These are phyloP conservation scores for Plasmodium berghei DNA, from an alignment of 169 alveolate genomes.

Conservation along the genomic window DNA sequence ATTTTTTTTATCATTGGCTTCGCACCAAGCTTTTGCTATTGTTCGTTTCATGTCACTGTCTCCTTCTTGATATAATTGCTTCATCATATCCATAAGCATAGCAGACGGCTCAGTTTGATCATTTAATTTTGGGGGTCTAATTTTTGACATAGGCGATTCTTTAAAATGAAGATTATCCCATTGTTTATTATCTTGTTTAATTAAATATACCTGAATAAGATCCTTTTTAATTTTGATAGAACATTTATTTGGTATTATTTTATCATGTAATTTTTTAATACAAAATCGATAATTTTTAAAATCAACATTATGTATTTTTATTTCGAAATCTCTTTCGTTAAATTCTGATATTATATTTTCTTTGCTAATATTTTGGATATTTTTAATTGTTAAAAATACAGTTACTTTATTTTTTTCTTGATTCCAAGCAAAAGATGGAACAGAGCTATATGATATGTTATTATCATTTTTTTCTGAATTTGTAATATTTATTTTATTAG, in stretches of 20 bases:
- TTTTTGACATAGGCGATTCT: conserved; percentile 74
- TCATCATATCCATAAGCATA: conserved; percentile 84
- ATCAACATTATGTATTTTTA: conserved; percentile 55
- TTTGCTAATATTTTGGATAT: conserved; percentile 37
- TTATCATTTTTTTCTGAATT: conserved; percentile 11
- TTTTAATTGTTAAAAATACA: conserved; percentile 61
- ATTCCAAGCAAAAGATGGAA: conserved; percentile 74
- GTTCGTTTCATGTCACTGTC: conserved; percentile 95
- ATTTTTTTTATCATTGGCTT: conserved; percentile 78
- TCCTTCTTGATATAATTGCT: conserved; percentile 86
- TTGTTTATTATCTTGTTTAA: conserved; percentile 36
- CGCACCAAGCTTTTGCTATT: conserved; percentile 95
- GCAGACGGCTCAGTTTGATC: conserved; percentile 79
- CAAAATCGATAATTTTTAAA: conserved; percentile 74
- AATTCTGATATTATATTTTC: conserved; percentile 43
- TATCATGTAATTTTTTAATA: conserved; percentile 72
- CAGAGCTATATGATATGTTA: conserved; percentile 43
- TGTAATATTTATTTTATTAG: conserved; percentile 52
- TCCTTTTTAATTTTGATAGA: conserved; percentile 56
- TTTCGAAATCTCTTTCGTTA: conserved; percentile 71
- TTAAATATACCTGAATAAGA: conserved; percentile 44
- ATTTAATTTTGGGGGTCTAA: conserved; percentile 48
- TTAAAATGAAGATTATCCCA: conserved; percentile 76
- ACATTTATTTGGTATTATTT: conserved; percentile 63
- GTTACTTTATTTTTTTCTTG: conserved; percentile 75